Percentiles rank a stretch among this genome's conserved stretches.
Evolutionary conservation across 495 filamentous ascomycete species (phyloP).

Genomic region (Aspergillus diversus): DNA sequence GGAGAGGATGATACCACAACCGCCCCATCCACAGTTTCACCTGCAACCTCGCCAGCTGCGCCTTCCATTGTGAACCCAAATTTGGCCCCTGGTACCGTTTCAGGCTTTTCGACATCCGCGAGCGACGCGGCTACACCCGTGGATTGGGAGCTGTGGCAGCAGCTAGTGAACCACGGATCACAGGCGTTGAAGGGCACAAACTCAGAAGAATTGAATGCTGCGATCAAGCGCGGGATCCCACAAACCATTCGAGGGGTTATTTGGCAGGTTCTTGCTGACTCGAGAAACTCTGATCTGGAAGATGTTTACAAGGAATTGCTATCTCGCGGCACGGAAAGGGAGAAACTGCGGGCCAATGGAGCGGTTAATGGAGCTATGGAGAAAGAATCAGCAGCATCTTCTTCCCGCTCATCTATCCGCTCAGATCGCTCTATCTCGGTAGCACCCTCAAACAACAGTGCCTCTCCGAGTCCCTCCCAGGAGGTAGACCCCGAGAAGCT

Average conservation of each 20-base stretch:
- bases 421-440: conserved; percentile 75
- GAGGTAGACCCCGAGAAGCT: conserved; percentile 67
- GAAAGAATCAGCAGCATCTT: conserved; percentile 68
- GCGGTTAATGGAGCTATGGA: conserved; percentile 51
- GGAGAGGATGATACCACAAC: conserved; percentile 48
- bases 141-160: conserved; percentile 98
- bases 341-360: conserved; percentile 57
- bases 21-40: conserved; percentile 41
- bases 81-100: conserved; percentile 80
- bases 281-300: conserved; percentile 88
- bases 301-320: conserved; percentile 84
- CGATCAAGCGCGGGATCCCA: conserved; percentile 92
- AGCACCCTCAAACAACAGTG: conserved; percentile 59
- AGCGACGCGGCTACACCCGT: conserved; percentile 68
- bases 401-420: conserved; percentile 73
- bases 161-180: conserved; percentile 90
- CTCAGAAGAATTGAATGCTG: conserved; percentile 82
- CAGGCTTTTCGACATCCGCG: conserved; percentile 71
- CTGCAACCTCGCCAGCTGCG: conserved; percentile 55
- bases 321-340: conserved; percentile 77
- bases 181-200: conserved; percentile 82
- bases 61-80: conserved; percentile 57
- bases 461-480: conserved; percentile 59
- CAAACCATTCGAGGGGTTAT: conserved; percentile 94
- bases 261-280: conserved; percentile 96